Percentiles rank a stretch among this genome's conserved stretches.
Evolutionary conservation across 2,329 filamentous ascomycete species (phyloP).

Genomic region (Coniella vitis): DNA sequence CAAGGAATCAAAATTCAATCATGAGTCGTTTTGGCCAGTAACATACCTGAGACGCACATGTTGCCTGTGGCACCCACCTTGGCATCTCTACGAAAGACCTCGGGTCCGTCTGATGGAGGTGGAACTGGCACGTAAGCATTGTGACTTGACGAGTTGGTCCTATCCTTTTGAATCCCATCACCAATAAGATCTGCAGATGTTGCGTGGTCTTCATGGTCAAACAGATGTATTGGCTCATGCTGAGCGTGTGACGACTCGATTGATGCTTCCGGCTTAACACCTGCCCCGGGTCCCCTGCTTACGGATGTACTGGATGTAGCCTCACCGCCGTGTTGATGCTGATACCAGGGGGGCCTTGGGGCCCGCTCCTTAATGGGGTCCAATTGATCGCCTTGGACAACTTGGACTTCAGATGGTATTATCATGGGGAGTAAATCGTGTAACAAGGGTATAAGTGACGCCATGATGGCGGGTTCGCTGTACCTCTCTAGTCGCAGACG

Average conservation of each 20-base stretch:
- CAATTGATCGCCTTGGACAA: conserved; percentile 36
- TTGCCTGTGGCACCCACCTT: conserved; percentile 57
- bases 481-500: background rate
- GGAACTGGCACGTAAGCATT: background rate
- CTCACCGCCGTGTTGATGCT: conserved; percentile 12
- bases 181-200: background rate
- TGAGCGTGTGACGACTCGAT: conserved; percentile 26
- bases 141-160: background rate
- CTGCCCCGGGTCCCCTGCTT: background rate
- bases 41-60: conserved; percentile 59
- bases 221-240: conserved; percentile 21
- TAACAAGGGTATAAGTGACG: conserved; percentile 47
- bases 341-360: conserved; percentile 5
- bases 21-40: background rate
- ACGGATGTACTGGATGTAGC: conserved; percentile 18
- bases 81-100: conserved; percentile 41
- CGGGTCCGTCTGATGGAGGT: conserved; percentile 18
- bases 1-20: background rate
- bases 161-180: background rate
- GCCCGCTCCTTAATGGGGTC: conserved; percentile 4
- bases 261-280: background rate
- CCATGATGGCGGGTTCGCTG: conserved; percentile 30
- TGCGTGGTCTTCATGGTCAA: conserved; percentile 11
- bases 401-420: conserved; percentile 49
- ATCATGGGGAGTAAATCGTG: conserved; percentile 55